Percentiles rank a stretch among this genome's conserved stretches.
Conservation (phyloP, 352 stramenopile genomes). For the Plasmopara muralis region DNA sequence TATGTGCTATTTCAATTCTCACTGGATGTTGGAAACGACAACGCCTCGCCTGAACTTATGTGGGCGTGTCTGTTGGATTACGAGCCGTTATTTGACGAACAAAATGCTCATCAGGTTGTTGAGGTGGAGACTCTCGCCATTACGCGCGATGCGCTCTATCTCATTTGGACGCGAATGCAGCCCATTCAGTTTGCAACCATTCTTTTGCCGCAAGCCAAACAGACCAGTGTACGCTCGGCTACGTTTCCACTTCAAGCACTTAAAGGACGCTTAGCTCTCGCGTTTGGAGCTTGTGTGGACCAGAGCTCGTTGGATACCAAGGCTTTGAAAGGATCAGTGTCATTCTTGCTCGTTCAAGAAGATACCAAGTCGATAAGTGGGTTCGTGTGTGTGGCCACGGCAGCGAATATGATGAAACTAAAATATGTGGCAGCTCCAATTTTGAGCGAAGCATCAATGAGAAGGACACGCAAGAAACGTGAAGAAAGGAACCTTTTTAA, state of each 20-base stretch:
- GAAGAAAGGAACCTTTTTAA: conserved; percentile 37
- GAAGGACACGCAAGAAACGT: conserved; percentile 32
- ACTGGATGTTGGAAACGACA: conserved; percentile 21
- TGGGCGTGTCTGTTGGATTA: conserved; percentile 66
- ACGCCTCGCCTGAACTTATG: conserved; percentile 32
- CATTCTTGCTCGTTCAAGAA: conserved; percentile 56
- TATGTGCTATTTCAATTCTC: conserved; percentile 73
- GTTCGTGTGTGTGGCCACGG: conserved; percentile 54
- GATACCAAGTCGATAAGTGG: conserved; percentile 27
- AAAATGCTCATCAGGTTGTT: conserved; percentile 33
- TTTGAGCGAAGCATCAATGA: conserved; percentile 21
- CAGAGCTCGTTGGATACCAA: conserved; percentile 42
- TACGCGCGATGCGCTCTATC: conserved; percentile 53
- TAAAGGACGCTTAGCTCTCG: conserved; percentile 36
- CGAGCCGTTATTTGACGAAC: conserved; percentile 50
- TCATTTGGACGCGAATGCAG: conserved; percentile 55
- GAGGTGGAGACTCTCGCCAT: conserved; percentile 55
- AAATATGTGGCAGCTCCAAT: conserved; percentile 23
- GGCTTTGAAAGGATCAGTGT: conserved; percentile 56
- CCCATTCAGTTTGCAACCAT: conserved; percentile 64
- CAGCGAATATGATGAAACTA: conserved; percentile 60
- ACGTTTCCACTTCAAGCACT: conserved; percentile 65
- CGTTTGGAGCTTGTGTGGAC: conserved; percentile 50
- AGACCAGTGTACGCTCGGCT: conserved; percentile 47
- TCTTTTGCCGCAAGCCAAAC: conserved; percentile 38